Percentiles rank a stretch among this genome's conserved stretches.
Evolutionary conservation across 331 rosid species (phyloP).

Genomic region (Dryas integrifolia): DNA sequence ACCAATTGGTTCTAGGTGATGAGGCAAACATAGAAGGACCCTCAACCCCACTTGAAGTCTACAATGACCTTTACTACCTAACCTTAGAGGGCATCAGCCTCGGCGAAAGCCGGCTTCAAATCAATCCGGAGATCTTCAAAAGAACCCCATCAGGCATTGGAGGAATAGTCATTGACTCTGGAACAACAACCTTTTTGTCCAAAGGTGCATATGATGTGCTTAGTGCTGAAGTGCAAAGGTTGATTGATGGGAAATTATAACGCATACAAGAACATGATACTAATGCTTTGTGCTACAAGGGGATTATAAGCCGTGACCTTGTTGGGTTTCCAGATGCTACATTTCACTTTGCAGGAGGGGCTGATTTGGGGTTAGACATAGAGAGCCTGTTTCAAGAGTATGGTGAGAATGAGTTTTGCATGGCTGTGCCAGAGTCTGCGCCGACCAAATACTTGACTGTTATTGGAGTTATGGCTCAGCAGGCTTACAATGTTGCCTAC

Average conservation of each 20-base stretch:
- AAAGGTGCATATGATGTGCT: neutral
- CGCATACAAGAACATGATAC: neutral
- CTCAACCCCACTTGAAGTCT: conserved; percentile 15
- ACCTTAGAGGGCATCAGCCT: conserved; percentile 22
- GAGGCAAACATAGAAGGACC: conserved; percentile 22
- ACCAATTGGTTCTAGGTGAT: conserved; percentile 20
- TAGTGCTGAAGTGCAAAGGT: neutral
- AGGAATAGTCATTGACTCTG: conserved; percentile 4
- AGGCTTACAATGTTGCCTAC: conserved; percentile 41
- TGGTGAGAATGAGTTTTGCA: conserved; percentile 9
- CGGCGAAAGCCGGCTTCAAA: conserved; percentile 13
- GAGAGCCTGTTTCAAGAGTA: conserved; percentile 10
- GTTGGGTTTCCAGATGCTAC: conserved; percentile 13
- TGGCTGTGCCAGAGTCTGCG: conserved; percentile 15
- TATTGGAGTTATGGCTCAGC: conserved; percentile 22
- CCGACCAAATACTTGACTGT: neutral
- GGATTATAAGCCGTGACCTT: neutral
- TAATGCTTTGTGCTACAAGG: conserved; percentile 18
- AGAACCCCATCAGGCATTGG: neutral
- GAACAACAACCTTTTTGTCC: neutral
- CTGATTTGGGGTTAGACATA: conserved; percentile 15
- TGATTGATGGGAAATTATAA: neutral
- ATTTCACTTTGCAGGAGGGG: conserved; percentile 19
- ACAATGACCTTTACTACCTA: conserved; percentile 1
- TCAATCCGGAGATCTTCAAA: neutral